Conservation (phyloP, 2,329 filamentous ascomycete species). For the Davidsoniella eucalypti region DNA sequence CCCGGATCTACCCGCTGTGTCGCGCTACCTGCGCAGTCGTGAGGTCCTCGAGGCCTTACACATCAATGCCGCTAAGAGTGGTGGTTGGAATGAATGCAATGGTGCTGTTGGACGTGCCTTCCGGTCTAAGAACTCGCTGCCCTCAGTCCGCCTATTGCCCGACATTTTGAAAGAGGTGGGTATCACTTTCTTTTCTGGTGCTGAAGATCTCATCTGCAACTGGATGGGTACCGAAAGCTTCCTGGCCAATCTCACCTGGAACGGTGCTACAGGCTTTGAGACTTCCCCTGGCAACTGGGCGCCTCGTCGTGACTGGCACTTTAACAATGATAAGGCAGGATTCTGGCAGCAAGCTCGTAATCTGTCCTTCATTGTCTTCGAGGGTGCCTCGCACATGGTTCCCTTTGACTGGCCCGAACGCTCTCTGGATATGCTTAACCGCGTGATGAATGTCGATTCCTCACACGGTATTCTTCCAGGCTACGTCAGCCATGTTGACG, state of each 20-base stretch:
- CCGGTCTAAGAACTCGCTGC: constrained; percentile 49
- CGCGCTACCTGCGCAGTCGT: constrained; percentile 66
- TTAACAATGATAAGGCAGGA: constrained; percentile 73
- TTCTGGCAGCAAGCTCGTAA: constrained; percentile 93
- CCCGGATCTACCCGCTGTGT: constrained; percentile 61
- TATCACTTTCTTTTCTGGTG: constrained; percentile 78
- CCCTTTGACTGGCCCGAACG: constrained; percentile 82
- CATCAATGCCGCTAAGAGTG: constrained; percentile 62
- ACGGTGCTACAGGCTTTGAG: constrained; percentile 82
- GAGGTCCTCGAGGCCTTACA: constrained; percentile 72
- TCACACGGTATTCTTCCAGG: constrained; percentile 62
- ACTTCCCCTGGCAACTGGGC: constrained; percentile 73
- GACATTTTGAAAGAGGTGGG: constrained; percentile 61
- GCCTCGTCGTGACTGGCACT: constrained; percentile 84
- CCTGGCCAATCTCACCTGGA: constrained; percentile 84
- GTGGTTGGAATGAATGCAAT: constrained; percentile 84
- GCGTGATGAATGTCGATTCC: constrained; percentile 89
- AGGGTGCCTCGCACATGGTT: constrained; percentile 96
- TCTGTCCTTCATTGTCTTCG: constrained; percentile 85
- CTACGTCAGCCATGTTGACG: constrained; percentile 51
- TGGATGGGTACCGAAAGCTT: constrained; percentile 84
- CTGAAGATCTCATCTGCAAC: constrained; percentile 92
- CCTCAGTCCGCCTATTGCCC: constrained; percentile 60
- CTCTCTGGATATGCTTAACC: constrained; percentile 88
- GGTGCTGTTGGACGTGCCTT: constrained; percentile 62